Base-by-base conservation (phyloP, 352 stramenopile species). In the Paralagenidium karlingii region DNA sequence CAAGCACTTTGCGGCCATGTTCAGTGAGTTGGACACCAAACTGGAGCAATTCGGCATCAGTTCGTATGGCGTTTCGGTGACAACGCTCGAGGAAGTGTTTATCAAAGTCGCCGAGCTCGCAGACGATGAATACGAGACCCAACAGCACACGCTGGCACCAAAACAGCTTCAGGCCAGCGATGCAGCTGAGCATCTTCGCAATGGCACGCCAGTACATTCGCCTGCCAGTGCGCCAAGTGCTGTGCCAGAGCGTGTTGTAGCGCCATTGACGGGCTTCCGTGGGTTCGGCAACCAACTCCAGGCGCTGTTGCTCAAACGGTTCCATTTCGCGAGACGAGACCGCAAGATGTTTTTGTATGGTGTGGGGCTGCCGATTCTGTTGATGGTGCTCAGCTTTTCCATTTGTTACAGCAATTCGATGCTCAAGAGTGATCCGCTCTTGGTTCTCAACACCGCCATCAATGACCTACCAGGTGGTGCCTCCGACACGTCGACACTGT, bases 1-100 rank as follows among this genome's bases (percentile, higher is more conserved):
- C 0, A n/a, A 40, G 8, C 43, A 18, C 3, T 95, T 96, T 33
- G 55, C 79, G 4, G 49, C 24, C 27, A 40, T 95, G 18, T 91
- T 96, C 47, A 49, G 69, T 13, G 68, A 60, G n/a, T 51, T 96
- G 3, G 84, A 96, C 13, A 22, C 22, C 2, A 30, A 51, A 11
- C 60, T 66, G 5, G 0, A 24, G 0, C 47, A 55, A 0, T 43
- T 86, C 3, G 44, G 57, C 1, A 54, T 89, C 25, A 11, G 49
- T 5, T 82, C 68, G 21, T 89, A 80, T 28, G 71, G 53, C 4
- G 84, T 92, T n/a, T 85, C 68, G 0, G 64, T 85, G 16, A 94
- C 82, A 5, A 92, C 83, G 18, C 60, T 94, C 1, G 82, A 95
- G 48, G 79, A 94, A 48, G 78, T 94, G 13, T 95, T 95, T 33